Conservation (phyloP, 108 stramenopile species). For the Pseudonitzschia pungens region DNA sequence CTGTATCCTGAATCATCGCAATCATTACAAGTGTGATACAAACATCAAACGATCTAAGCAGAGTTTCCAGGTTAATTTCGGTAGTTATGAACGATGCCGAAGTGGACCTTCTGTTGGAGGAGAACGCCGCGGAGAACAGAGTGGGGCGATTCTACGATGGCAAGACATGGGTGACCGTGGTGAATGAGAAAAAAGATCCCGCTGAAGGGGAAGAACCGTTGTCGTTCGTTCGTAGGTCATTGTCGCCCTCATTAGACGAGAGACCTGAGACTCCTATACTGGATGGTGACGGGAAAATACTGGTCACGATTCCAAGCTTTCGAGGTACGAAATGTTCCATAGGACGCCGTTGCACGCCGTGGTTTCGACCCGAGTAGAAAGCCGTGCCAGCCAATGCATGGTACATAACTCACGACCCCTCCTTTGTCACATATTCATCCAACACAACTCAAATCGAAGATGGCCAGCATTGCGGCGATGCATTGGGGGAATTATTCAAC, state of each 20-base stretch:
- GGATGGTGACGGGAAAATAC: constrained; percentile 59
- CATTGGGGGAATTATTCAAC: constrained; percentile 66
- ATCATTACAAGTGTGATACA: no score
- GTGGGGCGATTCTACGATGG: constrained; percentile 1
- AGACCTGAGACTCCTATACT: constrained; percentile 29
- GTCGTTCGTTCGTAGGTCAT: not conserved
- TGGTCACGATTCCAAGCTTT: constrained; percentile 76
- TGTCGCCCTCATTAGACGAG: not conserved
- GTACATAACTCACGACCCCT: not conserved
- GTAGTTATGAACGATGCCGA: not conserved
- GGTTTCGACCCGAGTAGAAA: not conserved
- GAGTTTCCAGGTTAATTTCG: not conserved
- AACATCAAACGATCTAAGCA: not conserved
- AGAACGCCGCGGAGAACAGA: not conserved
- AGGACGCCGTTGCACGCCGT: not conserved
- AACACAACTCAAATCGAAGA: constrained; percentile 26
- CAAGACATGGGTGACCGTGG: not conserved
- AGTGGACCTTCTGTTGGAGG: not conserved
- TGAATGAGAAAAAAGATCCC: not conserved
- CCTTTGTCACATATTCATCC: not conserved
- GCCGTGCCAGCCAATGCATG: not conserved
- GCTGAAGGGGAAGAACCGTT: not conserved
- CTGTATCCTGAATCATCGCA: no score
- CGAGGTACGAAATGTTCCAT: constrained; percentile 38
- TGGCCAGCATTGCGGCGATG: constrained; percentile 70